Evolutionary conservation across 2,329 filamentous ascomycete species (phyloP).

Genomic region (Ophiocordyceps camponoti-saundersi): DNA sequence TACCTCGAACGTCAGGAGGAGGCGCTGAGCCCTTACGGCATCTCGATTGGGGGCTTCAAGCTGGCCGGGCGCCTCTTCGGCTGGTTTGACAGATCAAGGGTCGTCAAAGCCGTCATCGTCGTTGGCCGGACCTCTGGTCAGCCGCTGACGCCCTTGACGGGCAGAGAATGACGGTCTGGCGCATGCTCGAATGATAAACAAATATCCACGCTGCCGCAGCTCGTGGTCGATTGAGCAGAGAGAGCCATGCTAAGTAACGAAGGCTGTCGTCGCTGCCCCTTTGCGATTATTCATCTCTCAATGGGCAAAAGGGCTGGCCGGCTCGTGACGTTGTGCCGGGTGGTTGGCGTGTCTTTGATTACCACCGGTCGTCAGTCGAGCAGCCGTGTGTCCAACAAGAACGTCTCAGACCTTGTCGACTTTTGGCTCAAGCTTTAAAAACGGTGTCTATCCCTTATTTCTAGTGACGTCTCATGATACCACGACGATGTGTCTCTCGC

Average conservation of each 20-base stretch:
- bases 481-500: neutral
- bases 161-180: neutral
- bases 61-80: constrained; percentile 18
- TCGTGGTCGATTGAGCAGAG: neutral
- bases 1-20: constrained; percentile 22
- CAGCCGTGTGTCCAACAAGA: neutral
- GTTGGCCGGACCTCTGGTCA: constrained; percentile 8
- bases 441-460: neutral
- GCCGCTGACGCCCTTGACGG: neutral
- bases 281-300: neutral
- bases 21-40: constrained; percentile 15
- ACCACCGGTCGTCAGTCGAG: neutral
- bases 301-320: neutral
- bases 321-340: neutral
- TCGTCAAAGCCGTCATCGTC: constrained; percentile 18
- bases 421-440: neutral
- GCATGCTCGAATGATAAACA: neutral
- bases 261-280: neutral
- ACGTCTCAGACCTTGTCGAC: neutral
- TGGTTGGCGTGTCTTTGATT: neutral
- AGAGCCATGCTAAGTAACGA: neutral
- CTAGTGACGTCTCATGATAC: neutral
- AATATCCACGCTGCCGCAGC: neutral
- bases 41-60: constrained; percentile 18
- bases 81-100: constrained; percentile 18